A percentile compares a stretch with the other conserved stretches of the same genome.
phyloP scores from a whole-genome alignment of 331 rosid species.

The Acacia pycnantha region DNA sequence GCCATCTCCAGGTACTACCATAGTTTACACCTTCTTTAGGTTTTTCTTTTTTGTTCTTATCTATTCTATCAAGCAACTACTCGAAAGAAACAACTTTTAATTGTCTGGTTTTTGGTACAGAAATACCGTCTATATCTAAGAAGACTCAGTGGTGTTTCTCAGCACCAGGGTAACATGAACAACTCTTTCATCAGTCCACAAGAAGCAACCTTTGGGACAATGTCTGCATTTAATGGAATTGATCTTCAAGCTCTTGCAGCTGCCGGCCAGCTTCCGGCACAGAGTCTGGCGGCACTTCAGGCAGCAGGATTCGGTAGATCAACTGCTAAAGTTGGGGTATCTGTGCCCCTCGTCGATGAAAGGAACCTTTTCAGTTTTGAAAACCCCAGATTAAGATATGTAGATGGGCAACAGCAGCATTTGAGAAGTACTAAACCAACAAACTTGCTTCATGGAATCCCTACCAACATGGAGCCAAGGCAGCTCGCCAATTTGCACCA shows the following conservation, averaged over 20 bases:
- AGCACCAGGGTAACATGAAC: constrained; percentile 61
- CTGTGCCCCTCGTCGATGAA: constrained; percentile 70
- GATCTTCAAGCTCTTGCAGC: constrained; percentile 78
- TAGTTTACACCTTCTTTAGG: background rate
- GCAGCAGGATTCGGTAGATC: constrained; percentile 76
- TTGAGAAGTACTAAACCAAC: constrained; percentile 54
- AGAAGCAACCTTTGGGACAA: constrained; percentile 66
- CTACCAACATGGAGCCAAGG: constrained; percentile 87
- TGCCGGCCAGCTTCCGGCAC: constrained; percentile 70
- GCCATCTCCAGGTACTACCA: constrained; percentile 95
- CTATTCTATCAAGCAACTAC: constrained; percentile 19
- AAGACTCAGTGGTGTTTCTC: constrained; percentile 85
- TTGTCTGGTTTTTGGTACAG: constrained; percentile 43
- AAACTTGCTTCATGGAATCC: constrained; percentile 92
- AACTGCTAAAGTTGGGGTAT: constrained; percentile 47
- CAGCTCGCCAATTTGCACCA: constrained; percentile 82
- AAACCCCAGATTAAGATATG: constrained; percentile 72
- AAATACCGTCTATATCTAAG: constrained; percentile 94
- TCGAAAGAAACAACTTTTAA: constrained; percentile 18
- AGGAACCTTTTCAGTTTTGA: constrained; percentile 89
- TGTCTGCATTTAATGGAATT: constrained; percentile 64
- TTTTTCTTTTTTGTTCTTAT: background rate
- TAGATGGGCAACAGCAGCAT: constrained; percentile 73
- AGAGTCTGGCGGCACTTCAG: constrained; percentile 85
- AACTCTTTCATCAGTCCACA: constrained; percentile 70